phyloP scores from a whole-genome alignment of 805 yeast genomes.

The Candida quercuum region DNA sequence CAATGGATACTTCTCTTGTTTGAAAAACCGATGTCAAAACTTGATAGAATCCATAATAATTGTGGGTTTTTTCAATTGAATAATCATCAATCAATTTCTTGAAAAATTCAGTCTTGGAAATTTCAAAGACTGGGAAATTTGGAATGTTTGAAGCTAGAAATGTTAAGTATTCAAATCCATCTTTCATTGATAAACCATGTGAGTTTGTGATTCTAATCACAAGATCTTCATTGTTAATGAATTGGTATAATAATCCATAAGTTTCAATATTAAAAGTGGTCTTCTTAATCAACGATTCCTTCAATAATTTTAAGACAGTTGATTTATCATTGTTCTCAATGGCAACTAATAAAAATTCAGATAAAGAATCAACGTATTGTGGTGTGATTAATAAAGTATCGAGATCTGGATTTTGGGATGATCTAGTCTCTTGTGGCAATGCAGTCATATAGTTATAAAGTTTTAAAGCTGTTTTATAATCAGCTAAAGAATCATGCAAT shows the following conservation, averaged over 20 bases:
- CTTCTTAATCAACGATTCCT: conserved; percentile 34
- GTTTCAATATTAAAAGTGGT: conserved; percentile 25
- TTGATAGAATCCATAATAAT: conserved; percentile 27
- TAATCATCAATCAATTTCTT: conserved; percentile 16
- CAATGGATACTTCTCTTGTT: conserved; percentile 20
- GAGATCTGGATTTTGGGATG: conserved; percentile 1
- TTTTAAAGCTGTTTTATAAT: conserved; percentile 27
- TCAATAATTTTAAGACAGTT: conserved; percentile 30
- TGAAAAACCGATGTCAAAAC: conserved; percentile 27
- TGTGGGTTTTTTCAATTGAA: conserved; percentile 12
- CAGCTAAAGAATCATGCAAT: conserved; percentile 27
- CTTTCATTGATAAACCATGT: conserved; percentile 25
- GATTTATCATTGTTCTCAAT: conserved; percentile 20
- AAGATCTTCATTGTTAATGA: conserved; percentile 27
- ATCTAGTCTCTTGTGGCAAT: conserved; percentile 22
- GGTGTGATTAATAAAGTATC: conserved; percentile 14
- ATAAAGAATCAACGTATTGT: conserved; percentile 11
- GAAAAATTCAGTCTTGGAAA: conserved; percentile 28
- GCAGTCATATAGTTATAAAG: conserved; percentile 34
- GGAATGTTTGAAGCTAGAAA: conserved; percentile 12
- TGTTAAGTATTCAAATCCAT: conserved; percentile 27
- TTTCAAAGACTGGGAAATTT: conserved; percentile 18
- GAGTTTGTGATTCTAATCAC: conserved; percentile 26
- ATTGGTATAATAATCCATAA: conserved; percentile 30
- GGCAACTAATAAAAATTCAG: conserved; percentile 13